Evolutionary conservation across 352 stramenopile species (phyloP).

Genomic region (Globisporangium cylindrosporum): DNA sequence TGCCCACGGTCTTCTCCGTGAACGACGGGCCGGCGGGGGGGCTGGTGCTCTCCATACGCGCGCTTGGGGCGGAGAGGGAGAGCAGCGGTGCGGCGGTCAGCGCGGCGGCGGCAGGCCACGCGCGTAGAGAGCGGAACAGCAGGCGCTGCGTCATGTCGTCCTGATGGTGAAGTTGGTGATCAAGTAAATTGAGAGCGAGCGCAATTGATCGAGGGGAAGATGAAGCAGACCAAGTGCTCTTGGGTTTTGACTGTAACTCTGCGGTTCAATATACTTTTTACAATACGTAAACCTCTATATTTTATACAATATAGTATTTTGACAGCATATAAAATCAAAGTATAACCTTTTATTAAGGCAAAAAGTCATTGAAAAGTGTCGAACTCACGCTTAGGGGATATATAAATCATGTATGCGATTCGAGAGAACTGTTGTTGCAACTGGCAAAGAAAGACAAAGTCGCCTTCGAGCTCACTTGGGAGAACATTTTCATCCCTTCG

Average conservation of each 20-base stretch:
- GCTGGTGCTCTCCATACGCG: slow-evolving; percentile 22
- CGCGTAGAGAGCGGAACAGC: slow-evolving; percentile 15
- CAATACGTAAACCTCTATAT: too few relatives aligned
- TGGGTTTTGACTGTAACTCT: background rate
- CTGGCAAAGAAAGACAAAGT: too few relatives aligned
- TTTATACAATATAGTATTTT: too few relatives aligned
- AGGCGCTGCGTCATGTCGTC: slow-evolving; percentile 11
- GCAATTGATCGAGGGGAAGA: slow-evolving; percentile 2
- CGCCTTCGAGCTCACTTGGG: too few relatives aligned
- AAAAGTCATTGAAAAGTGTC: too few relatives aligned
- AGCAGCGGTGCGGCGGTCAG: slow-evolving; percentile 19
- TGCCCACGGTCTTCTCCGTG: slow-evolving; percentile 77
- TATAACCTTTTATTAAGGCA: too few relatives aligned
- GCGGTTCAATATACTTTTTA: too few relatives aligned
- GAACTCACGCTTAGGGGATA: too few relatives aligned
- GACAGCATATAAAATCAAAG: too few relatives aligned
- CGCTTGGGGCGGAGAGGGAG: background rate
- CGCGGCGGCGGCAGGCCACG: slow-evolving; percentile 14
- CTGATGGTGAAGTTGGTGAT: background rate
- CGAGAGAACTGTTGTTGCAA: too few relatives aligned
- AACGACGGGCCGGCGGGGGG: slow-evolving; percentile 44
- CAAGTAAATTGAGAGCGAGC: background rate
- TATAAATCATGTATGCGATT: too few relatives aligned
- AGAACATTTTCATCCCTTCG: too few relatives aligned
- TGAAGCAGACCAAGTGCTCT: background rate